Evolutionary conservation across 2,329 filamentous ascomycete genomes (phyloP), one percentile per base, ranked within the genome.

Genomic region (Aspergillus quadrilineatus): DNA sequence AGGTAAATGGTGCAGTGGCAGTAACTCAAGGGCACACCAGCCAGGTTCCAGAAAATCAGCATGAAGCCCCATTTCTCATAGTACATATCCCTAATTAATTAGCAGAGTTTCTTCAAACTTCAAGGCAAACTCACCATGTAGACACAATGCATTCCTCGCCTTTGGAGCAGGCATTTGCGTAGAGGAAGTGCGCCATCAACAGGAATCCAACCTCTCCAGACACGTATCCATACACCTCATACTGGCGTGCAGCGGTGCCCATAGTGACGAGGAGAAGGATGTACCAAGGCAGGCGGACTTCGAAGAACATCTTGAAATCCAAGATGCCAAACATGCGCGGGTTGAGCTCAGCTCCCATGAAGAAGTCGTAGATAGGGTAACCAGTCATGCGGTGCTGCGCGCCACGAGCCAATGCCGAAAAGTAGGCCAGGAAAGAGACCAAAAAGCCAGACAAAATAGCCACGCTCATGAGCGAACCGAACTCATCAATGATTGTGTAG

Each of bases 11-110:
- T 93, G 82, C 89, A 94, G 80, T 96, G 92, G 79, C 91, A 96
- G 82, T 96, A 96, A 53, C 87, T 92, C 51, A 96, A 82, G 12
- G 92, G 92, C 28, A 96, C 92, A 64, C 92, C 92, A 46, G 92
- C 91, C 72, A 96, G 80, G 76, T 96, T 96, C 92, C 92, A 96
- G 84, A 96, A 96, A 74, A 95, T 95, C 64, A 96, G 84, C 92
- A 96, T 96, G 80, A 96, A 96, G 51, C 92, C 92, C 85, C 90
- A 92, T 78, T 96, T 96, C 81, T 96, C 92, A 67, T 91, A 93
- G 80, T 95, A 96, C 88, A 96, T 96, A 69, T 96, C 92, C 88
- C 83, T 85, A n/a, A 28, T 9, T 28, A 22, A 50, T 69, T 44
- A 67, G 63, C n/a, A 15, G 5, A 6, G 22, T 32, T 6, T 7